Evolutionary conservation across 352 stramenopile species (phyloP), one percentile per base, ranked within the genome.

Genomic region (Poterioochromonas sp.): DNA sequence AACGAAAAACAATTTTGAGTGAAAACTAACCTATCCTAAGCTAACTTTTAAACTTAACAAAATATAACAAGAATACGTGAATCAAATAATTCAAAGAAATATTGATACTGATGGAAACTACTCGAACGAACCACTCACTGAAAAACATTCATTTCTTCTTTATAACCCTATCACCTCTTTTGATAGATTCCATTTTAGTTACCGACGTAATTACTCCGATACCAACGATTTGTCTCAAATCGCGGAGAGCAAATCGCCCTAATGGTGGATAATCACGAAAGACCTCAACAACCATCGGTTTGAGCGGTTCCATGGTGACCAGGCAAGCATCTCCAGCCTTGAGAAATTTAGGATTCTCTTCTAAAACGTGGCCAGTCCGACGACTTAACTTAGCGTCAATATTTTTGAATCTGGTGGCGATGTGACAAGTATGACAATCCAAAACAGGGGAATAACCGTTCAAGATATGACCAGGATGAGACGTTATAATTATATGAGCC

Each of bases 341-440:
- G 37, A 98, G 87, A 81, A 91, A 95, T 82, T 95, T 90, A 44
- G 95, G 93, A 79, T 97, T 90, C 68, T 84, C 83, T 83, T 97
- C 93, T 26, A 97, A 77, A 58, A 96, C 87, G 83, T 97, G 95
- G 83, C 94, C 94, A 35, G 93, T 96, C 81, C 89, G 86, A 77
- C 93, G 89, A 86, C 99, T 94, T 83, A 99, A 94, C 88, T 97
- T 98, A 82, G 96, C 85, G 73, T 89, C 92, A 82, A 99, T 97
- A 41, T 90, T 80, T 76, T 86, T 87, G 84, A 98, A 96, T 82
- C 90, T 93, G 87, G 94, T 98, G 29, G 93, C 90, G 82, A 97
- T 91, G 83, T 98, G 94, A 3, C 92, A 89, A 41, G 95, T 97
- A 87, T 98, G 95, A 86, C 94, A 98, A 87, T 99, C 93, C 29